Evolutionary conservation across 208 protist species (phyloP), one percentile per base, ranked within the genome.

Genomic region (Acanthamoeba sp.): DNA sequence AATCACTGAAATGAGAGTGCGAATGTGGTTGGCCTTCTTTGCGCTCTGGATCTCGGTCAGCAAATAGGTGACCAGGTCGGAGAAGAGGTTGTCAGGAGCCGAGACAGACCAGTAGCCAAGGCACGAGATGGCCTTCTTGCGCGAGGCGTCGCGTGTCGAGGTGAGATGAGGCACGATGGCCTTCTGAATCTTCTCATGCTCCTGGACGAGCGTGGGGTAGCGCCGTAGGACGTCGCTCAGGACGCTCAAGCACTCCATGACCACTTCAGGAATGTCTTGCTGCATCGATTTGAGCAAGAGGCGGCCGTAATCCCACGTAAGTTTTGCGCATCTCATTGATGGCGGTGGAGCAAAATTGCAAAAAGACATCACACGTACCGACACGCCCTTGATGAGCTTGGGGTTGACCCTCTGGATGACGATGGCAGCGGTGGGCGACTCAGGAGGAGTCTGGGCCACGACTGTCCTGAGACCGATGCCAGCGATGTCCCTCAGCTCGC

Each of bases 41-140:
- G 93, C 62, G 34, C 90, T 85, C 32, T 96, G 93, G 69, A 98
- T 97, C 18, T 84, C 57, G 50, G 94, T 94, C 22, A 98, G 62
- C 7, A 98, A 55, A n/a, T 76, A 50, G 22, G 93, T 84, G 1
- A 97, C 66, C 12, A 98, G 80, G 62, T 84, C 69, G 10, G 93
- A 55, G 52, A 98, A 98, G 20, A 98, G 93, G 38, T 71, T 76
- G 57, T 98, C 97, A 40, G 82, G 87, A n/a, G 93, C 59, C 29
- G 90, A 50, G 22, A 78, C 66, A 24, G 95, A 96, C 5, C 96
- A 71, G 36, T 57, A 93, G 87, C 96, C 95, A 16, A 98, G 62
- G 94, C 96, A 97, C 34, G 50, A 84, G 85, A 98, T 98, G 7
- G 97, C 95, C 55, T 95, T 50, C 91, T 98, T 98, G 40, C 97